A percentile compares a stretch with the other conserved stretches of the same genome.
Evolutionary conservation across 2,329 filamentous ascomycete species (phyloP).

Genomic region (Alternaria sp.): DNA sequence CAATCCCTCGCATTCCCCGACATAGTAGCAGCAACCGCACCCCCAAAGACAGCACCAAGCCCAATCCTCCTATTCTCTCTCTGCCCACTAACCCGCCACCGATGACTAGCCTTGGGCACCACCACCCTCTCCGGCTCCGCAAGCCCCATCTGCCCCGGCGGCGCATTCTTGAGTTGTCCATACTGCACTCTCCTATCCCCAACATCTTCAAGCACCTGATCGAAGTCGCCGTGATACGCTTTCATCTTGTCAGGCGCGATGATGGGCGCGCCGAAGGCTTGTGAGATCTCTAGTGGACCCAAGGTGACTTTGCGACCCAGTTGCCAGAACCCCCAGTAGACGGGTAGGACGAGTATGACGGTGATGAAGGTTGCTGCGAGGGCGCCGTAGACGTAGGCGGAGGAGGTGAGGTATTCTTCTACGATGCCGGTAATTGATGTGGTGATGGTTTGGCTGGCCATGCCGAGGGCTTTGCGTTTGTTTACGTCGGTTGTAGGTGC

Average conservation of each 20-base stretch:
- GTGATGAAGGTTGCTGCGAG: constrained; percentile 38
- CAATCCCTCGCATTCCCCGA: constrained; percentile 7
- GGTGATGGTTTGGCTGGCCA: constrained; percentile 17
- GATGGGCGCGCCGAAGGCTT: constrained; percentile 41
- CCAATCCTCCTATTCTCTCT: constrained; percentile 10
- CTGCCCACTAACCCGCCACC: neutral
- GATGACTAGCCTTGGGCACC: neutral
- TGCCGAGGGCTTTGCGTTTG: neutral
- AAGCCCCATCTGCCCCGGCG: constrained; percentile 28
- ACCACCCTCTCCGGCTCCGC: constrained; percentile 25
- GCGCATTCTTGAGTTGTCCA: constrained; percentile 23
- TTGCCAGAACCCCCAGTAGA: constrained; percentile 47
- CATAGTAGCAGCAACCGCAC: constrained; percentile 15
- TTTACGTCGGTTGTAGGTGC: constrained; percentile 9
- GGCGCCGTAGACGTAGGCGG: constrained; percentile 37
- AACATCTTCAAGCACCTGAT: constrained; percentile 26
- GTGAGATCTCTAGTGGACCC: constrained; percentile 45
- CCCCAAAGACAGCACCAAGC: constrained; percentile 18
- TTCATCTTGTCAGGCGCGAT: constrained; percentile 23
- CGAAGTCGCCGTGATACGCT: constrained; percentile 28
- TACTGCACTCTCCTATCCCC: constrained; percentile 26
- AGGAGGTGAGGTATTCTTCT: constrained; percentile 37
- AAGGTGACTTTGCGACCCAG: constrained; percentile 45
- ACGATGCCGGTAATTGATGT: constrained; percentile 27
- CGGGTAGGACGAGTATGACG: constrained; percentile 41